phyloP scores from a whole-genome alignment of 2,329 filamentous ascomycete species.

The Phoma sp. region DNA sequence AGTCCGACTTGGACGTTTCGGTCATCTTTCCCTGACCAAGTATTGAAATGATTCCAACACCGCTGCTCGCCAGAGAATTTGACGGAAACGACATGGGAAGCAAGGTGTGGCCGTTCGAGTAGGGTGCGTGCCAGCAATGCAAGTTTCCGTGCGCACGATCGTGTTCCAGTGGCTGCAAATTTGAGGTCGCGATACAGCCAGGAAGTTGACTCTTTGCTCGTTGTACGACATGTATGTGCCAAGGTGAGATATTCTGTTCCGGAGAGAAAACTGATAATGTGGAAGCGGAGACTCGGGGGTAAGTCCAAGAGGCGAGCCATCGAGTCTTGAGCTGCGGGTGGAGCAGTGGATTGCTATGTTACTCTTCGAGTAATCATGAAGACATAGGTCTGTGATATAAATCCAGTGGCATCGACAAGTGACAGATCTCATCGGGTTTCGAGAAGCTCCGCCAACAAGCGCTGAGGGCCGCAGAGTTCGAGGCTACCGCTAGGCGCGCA shows the following conservation, averaged over 20 bases:
- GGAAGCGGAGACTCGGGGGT: constrained; percentile 21
- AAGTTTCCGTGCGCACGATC: constrained; percentile 26
- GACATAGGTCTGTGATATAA: neutral
- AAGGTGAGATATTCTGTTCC: constrained; percentile 21
- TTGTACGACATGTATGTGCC: constrained; percentile 19
- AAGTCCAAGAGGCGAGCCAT: constrained; percentile 29
- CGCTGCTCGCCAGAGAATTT: constrained; percentile 22
- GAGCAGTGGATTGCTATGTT: neutral
- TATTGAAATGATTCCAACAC: constrained; percentile 31
- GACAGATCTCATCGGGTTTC: neutral
- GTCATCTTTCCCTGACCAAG: constrained; percentile 21
- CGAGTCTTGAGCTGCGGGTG: neutral
- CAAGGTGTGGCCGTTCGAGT: constrained; percentile 25
- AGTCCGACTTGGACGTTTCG: constrained; percentile 14
- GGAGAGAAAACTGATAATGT: constrained; percentile 24
- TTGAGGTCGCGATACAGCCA: constrained; percentile 29
- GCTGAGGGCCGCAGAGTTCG: constrained; percentile 9
- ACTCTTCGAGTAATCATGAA: neutral
- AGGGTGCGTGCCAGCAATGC: constrained; percentile 31
- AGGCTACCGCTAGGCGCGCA: constrained; percentile 12
- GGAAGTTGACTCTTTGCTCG: constrained; percentile 22
- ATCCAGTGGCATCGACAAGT: neutral
- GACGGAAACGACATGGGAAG: constrained; percentile 22
- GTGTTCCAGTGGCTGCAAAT: constrained; percentile 26
- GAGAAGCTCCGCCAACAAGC: neutral